phyloP scores from a whole-genome alignment of 306 rosid species.

The Castanea crenata region DNA sequence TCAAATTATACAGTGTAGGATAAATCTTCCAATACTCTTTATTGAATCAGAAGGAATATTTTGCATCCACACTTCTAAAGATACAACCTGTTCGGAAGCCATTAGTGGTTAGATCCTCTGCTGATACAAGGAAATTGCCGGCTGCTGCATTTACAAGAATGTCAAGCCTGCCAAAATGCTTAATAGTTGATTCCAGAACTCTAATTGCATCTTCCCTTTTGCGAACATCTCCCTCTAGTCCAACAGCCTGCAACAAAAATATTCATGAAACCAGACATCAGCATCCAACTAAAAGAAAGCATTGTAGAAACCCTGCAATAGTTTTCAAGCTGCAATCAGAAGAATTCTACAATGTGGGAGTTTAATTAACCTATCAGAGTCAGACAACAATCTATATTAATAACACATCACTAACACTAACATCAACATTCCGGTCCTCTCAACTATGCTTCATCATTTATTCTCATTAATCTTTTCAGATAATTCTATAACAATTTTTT shows the following conservation, averaged over 20 bases:
- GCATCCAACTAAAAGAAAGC: neutral
- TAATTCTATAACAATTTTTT: too few relatives aligned
- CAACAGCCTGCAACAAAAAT: constrained; percentile 53
- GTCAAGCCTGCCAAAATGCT: constrained; percentile 76
- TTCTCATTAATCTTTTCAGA: too few relatives aligned
- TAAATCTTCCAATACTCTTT: neutral
- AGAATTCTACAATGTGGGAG: neutral
- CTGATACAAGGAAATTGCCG: constrained; percentile 72
- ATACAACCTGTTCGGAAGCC: constrained; percentile 85
- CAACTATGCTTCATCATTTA: neutral
- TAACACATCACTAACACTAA: neutral
- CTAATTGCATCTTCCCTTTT: constrained; percentile 75
- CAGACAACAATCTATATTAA: neutral
- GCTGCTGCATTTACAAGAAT: constrained; percentile 92
- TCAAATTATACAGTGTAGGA: too few relatives aligned
- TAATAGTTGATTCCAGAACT: constrained; percentile 64
- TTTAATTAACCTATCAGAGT: neutral
- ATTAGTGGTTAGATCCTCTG: constrained; percentile 90
- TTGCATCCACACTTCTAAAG: neutral
- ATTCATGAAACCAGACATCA: neutral
- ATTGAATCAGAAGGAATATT: neutral
- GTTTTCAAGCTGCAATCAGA: neutral
- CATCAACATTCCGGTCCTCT: neutral
- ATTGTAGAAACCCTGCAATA: neutral
- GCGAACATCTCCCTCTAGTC: constrained; percentile 88